These are phyloP conservation scores for Phytophthora tubulina DNA, from an alignment of 352 stramenopile species.

Conservation along the genomic window DNA sequence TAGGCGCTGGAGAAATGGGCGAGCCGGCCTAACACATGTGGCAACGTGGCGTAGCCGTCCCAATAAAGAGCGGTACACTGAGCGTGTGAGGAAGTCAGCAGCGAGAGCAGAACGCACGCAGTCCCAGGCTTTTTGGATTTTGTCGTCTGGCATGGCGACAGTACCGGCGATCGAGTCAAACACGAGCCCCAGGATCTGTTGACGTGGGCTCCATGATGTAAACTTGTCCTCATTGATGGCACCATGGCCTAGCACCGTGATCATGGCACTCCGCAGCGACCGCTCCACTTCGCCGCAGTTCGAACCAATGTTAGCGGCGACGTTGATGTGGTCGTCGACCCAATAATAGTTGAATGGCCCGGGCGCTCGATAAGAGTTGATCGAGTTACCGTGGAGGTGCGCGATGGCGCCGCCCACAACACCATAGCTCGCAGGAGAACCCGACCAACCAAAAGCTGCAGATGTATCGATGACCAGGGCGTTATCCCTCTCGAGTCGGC, in stretches of 20 bases:
- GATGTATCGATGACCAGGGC: conserved; percentile 38
- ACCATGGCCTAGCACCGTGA: background rate
- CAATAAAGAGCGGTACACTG: background rate
- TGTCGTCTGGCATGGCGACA: conserved; percentile 14
- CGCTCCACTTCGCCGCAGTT: conserved; percentile 10
- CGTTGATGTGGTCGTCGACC: conserved; percentile 40
- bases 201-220: conserved; percentile 4
- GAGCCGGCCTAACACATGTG: background rate
- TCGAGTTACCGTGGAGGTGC: conserved; percentile 7
- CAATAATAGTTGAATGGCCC: conserved; percentile 28
- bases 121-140: conserved; percentile 4
- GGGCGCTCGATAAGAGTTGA: background rate
- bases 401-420: conserved; percentile 24
- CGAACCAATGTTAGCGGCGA: background rate
- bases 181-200: conserved; percentile 22
- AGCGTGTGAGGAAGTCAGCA: background rate
- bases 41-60: background rate
- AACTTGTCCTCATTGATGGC: conserved; percentile 40
- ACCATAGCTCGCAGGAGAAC: conserved; percentile 18
- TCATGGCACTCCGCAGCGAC: conserved; percentile 27
- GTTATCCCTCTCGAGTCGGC: background rate
- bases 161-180: conserved; percentile 20
- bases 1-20: conserved; percentile 13
- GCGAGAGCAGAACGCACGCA: background rate
- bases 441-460: conserved; percentile 13